Percentiles rank a stretch among this genome's conserved stretches.
Conservation (phyloP, 192 early-diverging fungal species). For the Gigaspora rosea region DNA sequence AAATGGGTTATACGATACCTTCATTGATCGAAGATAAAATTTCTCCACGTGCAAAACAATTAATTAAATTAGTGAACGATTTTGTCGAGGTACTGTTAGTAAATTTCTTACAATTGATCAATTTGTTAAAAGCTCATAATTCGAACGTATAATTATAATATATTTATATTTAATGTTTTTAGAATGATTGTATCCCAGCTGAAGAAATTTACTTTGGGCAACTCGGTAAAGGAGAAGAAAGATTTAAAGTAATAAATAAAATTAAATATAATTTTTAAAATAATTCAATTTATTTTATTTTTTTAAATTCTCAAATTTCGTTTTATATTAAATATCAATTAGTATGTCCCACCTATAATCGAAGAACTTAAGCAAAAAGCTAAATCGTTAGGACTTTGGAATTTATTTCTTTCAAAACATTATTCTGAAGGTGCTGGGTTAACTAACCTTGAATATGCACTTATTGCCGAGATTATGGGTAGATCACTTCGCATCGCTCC, state of each 20-base stretch:
- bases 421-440: slow-evolving; percentile 85
- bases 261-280: background rate
- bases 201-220: slow-evolving; percentile 74
- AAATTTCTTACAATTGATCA: background rate
- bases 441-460: slow-evolving; percentile 93
- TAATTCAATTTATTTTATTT: background rate
- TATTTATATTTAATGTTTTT: background rate
- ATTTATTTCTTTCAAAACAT: slow-evolving; percentile 83
- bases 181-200: slow-evolving; percentile 95
- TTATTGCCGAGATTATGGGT: slow-evolving; percentile 90
- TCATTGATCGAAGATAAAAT: slow-evolving; percentile 39
- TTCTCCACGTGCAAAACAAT: slow-evolving; percentile 55
- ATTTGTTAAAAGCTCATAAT: background rate
- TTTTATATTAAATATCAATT: slow-evolving; percentile 5
- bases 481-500: slow-evolving; percentile 78
- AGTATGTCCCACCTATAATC: slow-evolving; percentile 80
- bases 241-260: slow-evolving; percentile 71
- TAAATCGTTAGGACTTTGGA: slow-evolving; percentile 89
- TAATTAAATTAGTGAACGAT: slow-evolving; percentile 57
- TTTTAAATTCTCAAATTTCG: background rate
- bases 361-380: slow-evolving; percentile 91
- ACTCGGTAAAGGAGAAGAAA: slow-evolving; percentile 70
- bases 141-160: background rate
- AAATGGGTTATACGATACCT: slow-evolving; percentile 28
- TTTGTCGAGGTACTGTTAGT: slow-evolving; percentile 57